Conservation (phyloP, 805 yeast genomes). For the Saccharomycopsis synnaedendra region DNA sequence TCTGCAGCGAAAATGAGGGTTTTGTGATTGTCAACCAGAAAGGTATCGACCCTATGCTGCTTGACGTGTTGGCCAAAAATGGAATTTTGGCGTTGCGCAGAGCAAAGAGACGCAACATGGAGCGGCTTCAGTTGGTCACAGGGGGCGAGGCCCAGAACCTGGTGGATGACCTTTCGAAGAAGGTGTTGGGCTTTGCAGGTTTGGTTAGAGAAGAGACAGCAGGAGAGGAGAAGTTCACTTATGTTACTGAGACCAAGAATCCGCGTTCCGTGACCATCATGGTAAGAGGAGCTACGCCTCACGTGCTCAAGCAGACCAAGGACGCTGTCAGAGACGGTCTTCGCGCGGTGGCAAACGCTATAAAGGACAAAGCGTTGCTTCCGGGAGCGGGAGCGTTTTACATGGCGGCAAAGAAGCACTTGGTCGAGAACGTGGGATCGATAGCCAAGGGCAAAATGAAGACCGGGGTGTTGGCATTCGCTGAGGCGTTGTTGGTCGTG, state of each 20-base stretch:
- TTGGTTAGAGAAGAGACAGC: constrained; percentile 82
- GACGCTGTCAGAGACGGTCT: constrained; percentile 97
- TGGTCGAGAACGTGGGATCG: constrained; percentile 40
- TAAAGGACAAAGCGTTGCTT: constrained; percentile 72
- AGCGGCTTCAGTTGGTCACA: constrained; percentile 87
- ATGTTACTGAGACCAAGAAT: constrained; percentile 78
- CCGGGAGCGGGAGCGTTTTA: constrained; percentile 98
- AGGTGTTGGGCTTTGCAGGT: constrained; percentile 79
- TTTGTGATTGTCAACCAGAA: constrained; percentile 95
- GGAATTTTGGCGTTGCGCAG: constrained; percentile 90
- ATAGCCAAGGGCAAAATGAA: constrained; percentile 69
- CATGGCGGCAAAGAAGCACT: constrained; percentile 65
- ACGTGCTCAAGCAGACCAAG: constrained; percentile 81
- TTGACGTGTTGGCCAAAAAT: constrained; percentile 87
- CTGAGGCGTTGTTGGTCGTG: constrained; percentile 80
- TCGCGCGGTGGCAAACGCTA: constrained; percentile 85
- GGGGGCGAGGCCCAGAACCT: constrained; percentile 98
- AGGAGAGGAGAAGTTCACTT: constrained; percentile 97
- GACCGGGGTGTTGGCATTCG: constrained; percentile 86
- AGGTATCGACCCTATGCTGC: constrained; percentile 97
- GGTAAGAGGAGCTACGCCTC: constrained; percentile 87
- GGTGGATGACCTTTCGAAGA: constrained; percentile 81
- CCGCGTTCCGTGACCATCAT: constrained; percentile 88
- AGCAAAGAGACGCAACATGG: constrained; percentile 99
- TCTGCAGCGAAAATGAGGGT: constrained; percentile 67